These are phyloP conservation scores for Cladorrhinum samala DNA, from an alignment of 495 filamentous ascomycete species.

Conservation along the genomic window DNA sequence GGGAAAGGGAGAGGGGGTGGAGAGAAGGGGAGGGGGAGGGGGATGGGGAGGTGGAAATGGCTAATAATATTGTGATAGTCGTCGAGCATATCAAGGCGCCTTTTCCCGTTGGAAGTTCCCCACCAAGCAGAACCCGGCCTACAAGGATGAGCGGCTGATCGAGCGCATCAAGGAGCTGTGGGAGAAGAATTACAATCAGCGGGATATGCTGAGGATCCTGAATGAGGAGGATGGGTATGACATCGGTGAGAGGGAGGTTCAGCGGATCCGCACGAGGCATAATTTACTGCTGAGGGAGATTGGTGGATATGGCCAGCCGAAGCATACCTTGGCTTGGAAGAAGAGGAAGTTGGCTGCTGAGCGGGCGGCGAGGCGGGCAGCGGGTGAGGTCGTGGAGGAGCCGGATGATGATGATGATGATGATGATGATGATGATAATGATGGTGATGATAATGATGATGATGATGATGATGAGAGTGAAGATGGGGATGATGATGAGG, in stretches of 20 bases:
- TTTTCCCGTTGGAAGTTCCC: conserved; percentile 78
- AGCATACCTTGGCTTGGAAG: neutral
- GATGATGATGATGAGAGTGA: neutral
- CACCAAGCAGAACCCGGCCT: conserved; percentile 60
- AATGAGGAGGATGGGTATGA: conserved; percentile 57
- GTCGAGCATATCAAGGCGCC: conserved; percentile 65
- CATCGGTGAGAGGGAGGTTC: conserved; percentile 62
- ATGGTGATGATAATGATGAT: neutral
- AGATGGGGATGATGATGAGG: too few species aligned
- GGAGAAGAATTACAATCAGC: conserved; percentile 62
- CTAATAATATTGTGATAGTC: too few species aligned
- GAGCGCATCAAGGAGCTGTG: conserved; percentile 67
- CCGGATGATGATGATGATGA: conserved; percentile 24
- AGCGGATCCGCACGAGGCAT: conserved; percentile 58
- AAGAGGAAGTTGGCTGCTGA: conserved; percentile 27
- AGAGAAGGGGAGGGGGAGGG: too few species aligned
- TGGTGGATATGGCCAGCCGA: conserved; percentile 33
- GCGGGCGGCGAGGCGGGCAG: neutral
- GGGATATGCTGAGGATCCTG: conserved; percentile 66
- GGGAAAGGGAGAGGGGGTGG: too few species aligned
- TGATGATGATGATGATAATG: neutral
- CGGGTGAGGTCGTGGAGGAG: neutral
- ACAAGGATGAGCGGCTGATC: conserved; percentile 60
- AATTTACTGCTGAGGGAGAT: conserved; percentile 57
- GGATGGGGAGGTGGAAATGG: too few species aligned